Evolutionary conservation across 2,329 filamentous ascomycete genomes (phyloP), one percentile per base, ranked within the genome.

Genomic region (Fusarium globosum): DNA sequence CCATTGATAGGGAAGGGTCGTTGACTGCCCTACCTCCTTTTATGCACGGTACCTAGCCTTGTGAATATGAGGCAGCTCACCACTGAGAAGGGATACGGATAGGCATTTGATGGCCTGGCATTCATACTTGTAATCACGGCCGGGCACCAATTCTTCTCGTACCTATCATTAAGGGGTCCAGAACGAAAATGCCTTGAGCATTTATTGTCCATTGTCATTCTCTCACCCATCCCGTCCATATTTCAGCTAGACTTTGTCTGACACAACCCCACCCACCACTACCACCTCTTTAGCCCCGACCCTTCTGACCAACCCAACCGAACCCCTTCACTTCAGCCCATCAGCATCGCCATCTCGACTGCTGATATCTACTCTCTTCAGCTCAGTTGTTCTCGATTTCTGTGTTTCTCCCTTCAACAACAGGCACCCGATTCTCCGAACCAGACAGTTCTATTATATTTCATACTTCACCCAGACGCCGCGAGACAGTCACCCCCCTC

Each of bases 171-270:
- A 39, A 56, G 56, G 56, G 42, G 64, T 56, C 48, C 8, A 68
- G 16, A 43, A 41, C 51, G 53, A 58, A 64, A 68, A 43, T 55
- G 63, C 64, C 41, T 42, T 42, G 59, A 26, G 15, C 43, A 33
- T 48, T 28, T 20, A 14, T 35, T 33, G 33, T 33, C 53, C 30
- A 56, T 42, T 33, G n/a, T 33, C 42, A 39, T 52, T 69, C 42
- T 70, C 67, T 60, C 45, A 60, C 69, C 59, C 42, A 52, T 58
- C 66, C 59, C 42, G 46, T 58, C 66, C 52, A 46, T 58, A 46
- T 68, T 65, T 72, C 71, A 73, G 71, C 69, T 74, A 36, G 58
- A 48, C 66, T 55, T 59, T 42, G 59, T 61, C 58, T 68, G 62
- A 46, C 71, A 60, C 36, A 18, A 74, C 71, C 71, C 71, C 71